These are phyloP conservation scores for Poa pratensis DNA, from an alignment of 176 grass and related monocot genomes.

Conservation along the genomic window DNA sequence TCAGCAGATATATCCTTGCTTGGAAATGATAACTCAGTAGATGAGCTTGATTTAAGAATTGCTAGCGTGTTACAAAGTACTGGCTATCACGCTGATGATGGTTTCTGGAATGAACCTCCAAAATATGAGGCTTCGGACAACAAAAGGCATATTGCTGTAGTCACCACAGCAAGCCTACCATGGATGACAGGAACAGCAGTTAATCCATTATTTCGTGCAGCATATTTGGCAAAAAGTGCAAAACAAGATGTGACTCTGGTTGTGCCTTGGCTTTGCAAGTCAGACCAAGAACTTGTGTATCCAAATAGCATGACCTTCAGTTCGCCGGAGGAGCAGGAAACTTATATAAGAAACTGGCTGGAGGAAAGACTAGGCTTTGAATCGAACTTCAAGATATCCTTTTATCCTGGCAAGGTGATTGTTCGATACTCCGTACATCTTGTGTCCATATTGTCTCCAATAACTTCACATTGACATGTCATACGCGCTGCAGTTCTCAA, in stretches of 20 bases:
- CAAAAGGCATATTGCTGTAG: slow-evolving; percentile 80
- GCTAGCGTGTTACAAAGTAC: slow-evolving; percentile 74
- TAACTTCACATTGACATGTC: not conserved
- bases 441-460: not conserved
- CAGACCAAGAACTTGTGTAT: slow-evolving; percentile 85
- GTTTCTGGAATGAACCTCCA: slow-evolving; percentile 59
- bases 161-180: slow-evolving; percentile 93
- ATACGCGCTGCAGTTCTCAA: slow-evolving; percentile 65
- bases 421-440: not conserved
- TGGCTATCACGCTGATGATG: slow-evolving; percentile 65
- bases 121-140: slow-evolving; percentile 55
- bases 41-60: slow-evolving; percentile 88
- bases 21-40: slow-evolving; percentile 52
- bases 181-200: slow-evolving; percentile 99
- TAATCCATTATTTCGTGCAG: slow-evolving; percentile 91
- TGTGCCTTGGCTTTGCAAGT: slow-evolving; percentile 83
- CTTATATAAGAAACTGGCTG: slow-evolving; percentile 86
- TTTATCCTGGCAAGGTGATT: slow-evolving; percentile 89
- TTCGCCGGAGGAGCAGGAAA: slow-evolving; percentile 85
- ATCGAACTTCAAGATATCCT: slow-evolving; percentile 85
- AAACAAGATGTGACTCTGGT: slow-evolving; percentile 83
- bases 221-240: slow-evolving; percentile 81
- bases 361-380: slow-evolving; percentile 87
- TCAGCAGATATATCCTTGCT: slow-evolving; percentile 52
- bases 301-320: slow-evolving; percentile 76